These are phyloP conservation scores for Fusarium sp. DNA, from an alignment of 2,329 filamentous ascomycete genomes.

Conservation along the genomic window DNA sequence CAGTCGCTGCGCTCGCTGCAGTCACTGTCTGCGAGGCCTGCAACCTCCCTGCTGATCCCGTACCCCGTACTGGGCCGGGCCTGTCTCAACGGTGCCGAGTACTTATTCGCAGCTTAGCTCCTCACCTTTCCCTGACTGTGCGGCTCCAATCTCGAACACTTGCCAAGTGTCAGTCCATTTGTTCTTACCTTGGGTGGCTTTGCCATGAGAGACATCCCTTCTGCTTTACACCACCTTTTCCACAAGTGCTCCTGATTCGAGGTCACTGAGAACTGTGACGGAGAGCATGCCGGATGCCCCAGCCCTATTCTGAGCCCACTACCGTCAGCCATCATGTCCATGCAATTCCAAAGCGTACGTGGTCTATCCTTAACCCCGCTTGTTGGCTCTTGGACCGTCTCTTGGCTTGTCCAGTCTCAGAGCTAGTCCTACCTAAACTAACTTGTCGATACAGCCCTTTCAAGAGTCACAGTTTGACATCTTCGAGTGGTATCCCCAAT, in stretches of 20 bases:
- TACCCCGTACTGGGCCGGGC: conserved; percentile 2
- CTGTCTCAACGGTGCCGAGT: conserved; percentile 19
- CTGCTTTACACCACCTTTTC: conserved; percentile 9
- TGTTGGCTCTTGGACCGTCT: neutral
- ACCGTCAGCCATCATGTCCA: conserved; percentile 35
- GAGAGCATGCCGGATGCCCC: conserved; percentile 6
- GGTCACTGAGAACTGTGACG: neutral
- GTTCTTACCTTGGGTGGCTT: neutral
- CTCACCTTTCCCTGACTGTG: conserved; percentile 1
- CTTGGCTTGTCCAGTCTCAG: conserved; percentile 10
- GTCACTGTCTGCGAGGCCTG: conserved; percentile 7
- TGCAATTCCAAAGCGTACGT: conserved; percentile 43
- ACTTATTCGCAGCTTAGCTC: conserved; percentile 13
- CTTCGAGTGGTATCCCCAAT: conserved; percentile 92
- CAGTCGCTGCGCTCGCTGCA: conserved; percentile 13
- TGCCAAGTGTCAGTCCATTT: conserved; percentile 6
- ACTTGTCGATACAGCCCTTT: conserved; percentile 54
- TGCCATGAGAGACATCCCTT: conserved; percentile 14
- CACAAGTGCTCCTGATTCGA: conserved; percentile 5
- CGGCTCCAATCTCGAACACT: conserved; percentile 7
- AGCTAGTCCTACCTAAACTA: conserved; percentile 18
- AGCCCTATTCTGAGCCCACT: neutral
- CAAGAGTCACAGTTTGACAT: conserved; percentile 75
- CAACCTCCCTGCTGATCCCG: conserved; percentile 14
- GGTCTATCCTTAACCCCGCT: conserved; percentile 7